Evolutionary conservation across 177 flowering plant genomes (phyloP).

Genomic region (Tripterygium wilfordii): DNA sequence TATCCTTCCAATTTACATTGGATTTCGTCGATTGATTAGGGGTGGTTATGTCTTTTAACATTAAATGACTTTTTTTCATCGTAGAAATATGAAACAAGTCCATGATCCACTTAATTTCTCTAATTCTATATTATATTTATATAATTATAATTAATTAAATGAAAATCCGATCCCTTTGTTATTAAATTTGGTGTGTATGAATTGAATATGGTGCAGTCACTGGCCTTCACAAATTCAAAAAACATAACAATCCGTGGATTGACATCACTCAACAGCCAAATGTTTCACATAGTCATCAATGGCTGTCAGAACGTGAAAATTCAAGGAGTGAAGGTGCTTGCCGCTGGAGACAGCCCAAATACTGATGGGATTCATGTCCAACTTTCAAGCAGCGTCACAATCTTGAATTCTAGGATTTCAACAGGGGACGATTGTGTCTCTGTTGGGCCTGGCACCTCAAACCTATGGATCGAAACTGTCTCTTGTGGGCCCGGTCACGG

Average conservation of each 20-base stretch:
- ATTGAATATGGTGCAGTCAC: too few relatives aligned
- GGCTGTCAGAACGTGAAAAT: conserved; percentile 44
- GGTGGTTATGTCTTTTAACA: too few relatives aligned
- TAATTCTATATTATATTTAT: background rate
- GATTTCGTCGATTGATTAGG: background rate
- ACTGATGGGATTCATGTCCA: conserved; percentile 77
- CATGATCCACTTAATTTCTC: background rate
- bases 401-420: conserved; percentile 28
- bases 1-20: background rate
- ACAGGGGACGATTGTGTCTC: conserved; percentile 75
- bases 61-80: too few relatives aligned
- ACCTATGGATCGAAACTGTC: conserved; percentile 50
- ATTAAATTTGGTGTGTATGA: too few relatives aligned
- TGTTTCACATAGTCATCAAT: conserved; percentile 51
- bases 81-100: too few relatives aligned
- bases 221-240: background rate
- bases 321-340: conserved; percentile 35
- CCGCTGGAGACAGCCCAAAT: conserved; percentile 65
- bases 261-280: conserved; percentile 47
- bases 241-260: background rate
- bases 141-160: too few relatives aligned
- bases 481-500: conserved; percentile 83
- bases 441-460: conserved; percentile 54
- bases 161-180: too few relatives aligned
- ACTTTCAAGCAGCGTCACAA: conserved; percentile 42